These are phyloP conservation scores for Mycena crocata DNA, from an alignment of 768 basidiomycete species.

Conservation along the genomic window DNA sequence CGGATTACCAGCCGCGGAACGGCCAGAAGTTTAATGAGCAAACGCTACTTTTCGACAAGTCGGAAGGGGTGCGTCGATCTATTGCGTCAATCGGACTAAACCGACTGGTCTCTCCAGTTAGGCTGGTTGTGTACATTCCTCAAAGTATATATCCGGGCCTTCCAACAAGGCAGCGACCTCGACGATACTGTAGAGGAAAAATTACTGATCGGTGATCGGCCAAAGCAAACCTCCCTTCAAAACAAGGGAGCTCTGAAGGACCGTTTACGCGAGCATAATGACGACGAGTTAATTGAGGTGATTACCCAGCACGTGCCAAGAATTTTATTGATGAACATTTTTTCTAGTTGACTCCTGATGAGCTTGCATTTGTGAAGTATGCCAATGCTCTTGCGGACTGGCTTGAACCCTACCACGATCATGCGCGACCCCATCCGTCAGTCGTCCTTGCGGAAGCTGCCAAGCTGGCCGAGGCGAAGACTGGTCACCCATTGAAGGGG, in stretches of 20 bases:
- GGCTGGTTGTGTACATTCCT: slow-evolving; percentile 81
- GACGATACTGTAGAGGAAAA: slow-evolving; percentile 87
- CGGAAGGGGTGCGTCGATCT: slow-evolving; percentile 69
- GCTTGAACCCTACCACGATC: slow-evolving; percentile 82
- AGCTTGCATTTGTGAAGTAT: slow-evolving; percentile 68
- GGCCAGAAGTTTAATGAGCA: slow-evolving; percentile 70
- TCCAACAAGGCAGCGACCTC: slow-evolving; percentile 84
- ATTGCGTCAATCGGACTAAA: slow-evolving; percentile 1
- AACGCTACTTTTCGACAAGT: slow-evolving; percentile 72
- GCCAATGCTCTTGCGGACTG: slow-evolving; percentile 74
- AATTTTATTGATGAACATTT: slow-evolving; percentile 24
- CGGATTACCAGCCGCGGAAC: slow-evolving; percentile 78
- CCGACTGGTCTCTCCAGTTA: slow-evolving; percentile 52
- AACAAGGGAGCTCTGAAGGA: slow-evolving; percentile 65
- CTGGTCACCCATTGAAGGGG: slow-evolving; percentile 74
- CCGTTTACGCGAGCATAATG: slow-evolving; percentile 62
- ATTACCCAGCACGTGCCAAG: slow-evolving; percentile 14
- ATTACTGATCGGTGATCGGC: slow-evolving; percentile 82
- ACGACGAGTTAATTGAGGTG: slow-evolving; percentile 69
- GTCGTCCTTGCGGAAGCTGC: slow-evolving; percentile 81
- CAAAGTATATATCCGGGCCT: slow-evolving; percentile 80
- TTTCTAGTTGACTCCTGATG: slow-evolving; percentile 73
- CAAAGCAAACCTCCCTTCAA: slow-evolving; percentile 69
- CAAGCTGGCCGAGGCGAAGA: slow-evolving; percentile 77
- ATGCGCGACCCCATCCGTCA: slow-evolving; percentile 76